Evolutionary conservation across 148 eudicot species (phyloP).

Genomic region (Hydrangea macrophylla): DNA sequence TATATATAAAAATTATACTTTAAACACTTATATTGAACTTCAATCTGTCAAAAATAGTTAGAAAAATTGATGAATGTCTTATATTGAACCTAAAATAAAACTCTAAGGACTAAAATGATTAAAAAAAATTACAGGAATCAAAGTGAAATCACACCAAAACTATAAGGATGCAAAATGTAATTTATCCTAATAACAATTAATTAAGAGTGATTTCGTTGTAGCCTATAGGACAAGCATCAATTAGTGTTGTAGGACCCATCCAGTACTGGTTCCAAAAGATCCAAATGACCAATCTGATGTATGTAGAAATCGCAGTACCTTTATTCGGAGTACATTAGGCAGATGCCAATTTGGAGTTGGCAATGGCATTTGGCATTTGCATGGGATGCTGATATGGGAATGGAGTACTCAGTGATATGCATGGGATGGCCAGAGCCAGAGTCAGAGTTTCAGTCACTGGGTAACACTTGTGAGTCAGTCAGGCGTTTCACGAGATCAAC

Average conservation of each 20-base stretch:
- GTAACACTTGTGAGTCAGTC: not conserved
- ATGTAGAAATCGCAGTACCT: not conserved
- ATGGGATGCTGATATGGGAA: slow-evolving; percentile 23
- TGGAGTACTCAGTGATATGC: slow-evolving; percentile 15
- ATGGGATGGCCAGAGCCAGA: not conserved
- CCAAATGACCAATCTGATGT: not conserved
- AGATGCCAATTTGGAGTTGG: not conserved
- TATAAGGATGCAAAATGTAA: too few species aligned
- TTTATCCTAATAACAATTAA: too few species aligned
- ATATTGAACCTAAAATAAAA: too few species aligned
- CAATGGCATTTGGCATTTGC: slow-evolving; percentile 11
- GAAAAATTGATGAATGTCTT: too few species aligned
- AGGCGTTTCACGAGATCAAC: slow-evolving; percentile 21
- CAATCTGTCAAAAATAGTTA: too few species aligned
- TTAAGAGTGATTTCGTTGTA: not conserved
- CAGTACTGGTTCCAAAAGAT: not conserved
- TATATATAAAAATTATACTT: too few species aligned
- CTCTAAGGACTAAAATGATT: too few species aligned
- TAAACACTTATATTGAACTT: too few species aligned
- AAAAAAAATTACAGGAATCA: too few species aligned
- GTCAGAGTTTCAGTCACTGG: not conserved
- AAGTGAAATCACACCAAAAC: too few species aligned
- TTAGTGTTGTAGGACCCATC: too few species aligned
- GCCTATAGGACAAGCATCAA: not conserved
- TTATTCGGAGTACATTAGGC: not conserved